A percentile compares a stretch with the other conserved stretches of the same genome.
Conservation (phyloP, 106 monocot genomes). For the Ottelia alismoides region DNA sequence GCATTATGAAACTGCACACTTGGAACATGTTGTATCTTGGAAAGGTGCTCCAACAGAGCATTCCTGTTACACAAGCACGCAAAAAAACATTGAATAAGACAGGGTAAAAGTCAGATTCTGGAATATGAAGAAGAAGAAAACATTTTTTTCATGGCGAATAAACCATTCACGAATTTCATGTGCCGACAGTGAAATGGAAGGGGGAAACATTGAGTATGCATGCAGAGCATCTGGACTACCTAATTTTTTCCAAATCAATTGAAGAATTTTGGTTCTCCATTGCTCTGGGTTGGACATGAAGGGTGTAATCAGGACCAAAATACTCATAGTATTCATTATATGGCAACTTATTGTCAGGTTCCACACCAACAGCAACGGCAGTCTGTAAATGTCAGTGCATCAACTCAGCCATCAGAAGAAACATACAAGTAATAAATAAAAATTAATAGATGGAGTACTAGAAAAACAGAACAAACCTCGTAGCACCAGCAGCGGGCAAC, state of each 20-base stretch:
- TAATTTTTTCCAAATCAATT: slow-evolving; percentile 10
- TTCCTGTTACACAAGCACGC: too few relatives aligned
- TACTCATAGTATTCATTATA: slow-evolving; percentile 22
- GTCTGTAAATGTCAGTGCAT: too few relatives aligned
- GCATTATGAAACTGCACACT: slow-evolving; percentile 22
- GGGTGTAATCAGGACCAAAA: slow-evolving; percentile 25
- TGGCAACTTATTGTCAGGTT: slow-evolving; percentile 21
- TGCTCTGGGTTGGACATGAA: slow-evolving; percentile 23
- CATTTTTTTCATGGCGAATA: too few relatives aligned
- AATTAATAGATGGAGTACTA: too few relatives aligned
- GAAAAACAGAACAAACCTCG: neutral
- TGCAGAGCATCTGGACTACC: too few relatives aligned
- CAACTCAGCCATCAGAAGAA: too few relatives aligned
- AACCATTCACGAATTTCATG: too few relatives aligned
- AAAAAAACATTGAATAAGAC: too few relatives aligned
- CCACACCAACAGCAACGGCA: slow-evolving; percentile 18
- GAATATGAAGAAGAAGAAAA: too few relatives aligned
- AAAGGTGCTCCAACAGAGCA: slow-evolving; percentile 17
- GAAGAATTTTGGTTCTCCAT: slow-evolving; percentile 25
- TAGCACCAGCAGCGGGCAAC: neutral
- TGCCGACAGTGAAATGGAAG: too few relatives aligned
- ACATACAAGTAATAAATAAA: neutral
- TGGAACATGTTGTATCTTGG: slow-evolving; percentile 19
- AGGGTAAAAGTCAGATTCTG: too few relatives aligned
- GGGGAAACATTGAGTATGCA: too few relatives aligned